phyloP scores from a whole-genome alignment of 768 basidiomycete species.

The Boletus eberwhitei region DNA sequence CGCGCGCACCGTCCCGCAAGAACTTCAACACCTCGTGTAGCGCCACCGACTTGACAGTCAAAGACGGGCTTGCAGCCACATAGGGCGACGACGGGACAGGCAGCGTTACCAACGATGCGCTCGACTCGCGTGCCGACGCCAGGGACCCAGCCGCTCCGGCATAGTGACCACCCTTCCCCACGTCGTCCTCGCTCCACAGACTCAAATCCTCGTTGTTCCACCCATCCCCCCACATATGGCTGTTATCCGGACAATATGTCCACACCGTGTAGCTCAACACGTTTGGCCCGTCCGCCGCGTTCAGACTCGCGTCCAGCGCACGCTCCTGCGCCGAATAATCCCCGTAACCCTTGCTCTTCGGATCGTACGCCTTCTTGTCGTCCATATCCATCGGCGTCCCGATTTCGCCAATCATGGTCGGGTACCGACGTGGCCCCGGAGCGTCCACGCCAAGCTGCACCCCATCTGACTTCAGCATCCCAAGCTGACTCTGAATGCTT shows the following conservation, averaged over 20 bases:
- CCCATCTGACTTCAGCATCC: conserved; percentile 71
- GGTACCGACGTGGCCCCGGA: conserved; percentile 42
- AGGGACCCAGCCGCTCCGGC: neutral
- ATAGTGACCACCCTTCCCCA: conserved; percentile 16
- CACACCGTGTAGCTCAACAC: conserved; percentile 79
- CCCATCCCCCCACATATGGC: conserved; percentile 88
- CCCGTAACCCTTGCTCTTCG: conserved; percentile 44
- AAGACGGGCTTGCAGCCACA: neutral
- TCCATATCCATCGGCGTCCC: conserved; percentile 97
- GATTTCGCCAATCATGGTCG: conserved; percentile 93
- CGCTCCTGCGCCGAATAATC: conserved; percentile 76
- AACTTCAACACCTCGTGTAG: conserved; percentile 45
- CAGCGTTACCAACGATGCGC: conserved; percentile 19
- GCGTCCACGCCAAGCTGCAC: conserved; percentile 47
- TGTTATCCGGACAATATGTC: conserved; percentile 83
- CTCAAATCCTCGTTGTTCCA: conserved; percentile 98
- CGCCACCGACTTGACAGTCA: neutral
- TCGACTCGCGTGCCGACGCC: conserved; percentile 15
- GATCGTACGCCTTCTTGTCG: conserved; percentile 74
- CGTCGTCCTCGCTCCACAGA: conserved; percentile 79
- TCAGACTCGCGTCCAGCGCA: conserved; percentile 83
- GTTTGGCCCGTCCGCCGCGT: conserved; percentile 74
- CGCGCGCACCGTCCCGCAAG: conserved; percentile 82
- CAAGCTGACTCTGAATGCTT: conserved; percentile 79
- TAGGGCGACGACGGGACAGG: conserved; percentile 18